Evolutionary conservation across 768 basidiomycete genomes (phyloP), one percentile per base, ranked within the genome.

Genomic region (Boletus subparvulus): DNA sequence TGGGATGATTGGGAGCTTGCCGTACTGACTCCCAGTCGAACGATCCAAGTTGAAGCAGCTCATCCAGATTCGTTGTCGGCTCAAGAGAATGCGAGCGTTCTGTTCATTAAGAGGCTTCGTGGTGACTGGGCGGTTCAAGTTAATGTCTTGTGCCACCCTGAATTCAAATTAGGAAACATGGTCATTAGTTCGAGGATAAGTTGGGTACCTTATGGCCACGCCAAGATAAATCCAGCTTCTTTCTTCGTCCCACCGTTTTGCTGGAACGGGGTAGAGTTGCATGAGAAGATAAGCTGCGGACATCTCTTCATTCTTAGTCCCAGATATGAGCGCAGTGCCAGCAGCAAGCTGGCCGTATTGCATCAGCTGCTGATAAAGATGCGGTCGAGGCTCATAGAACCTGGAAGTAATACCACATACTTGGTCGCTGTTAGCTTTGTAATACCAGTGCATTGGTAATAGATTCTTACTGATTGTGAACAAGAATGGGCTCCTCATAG

Each of bases 1-100:
- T 58, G 78, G 78, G 68, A 97, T 86, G 44, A 90, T 91, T 17
- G 90, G 85, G 0, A 85, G 82, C 73, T 93, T 93, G 53, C 94
- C 94, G 72, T 95, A 93, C 70, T 94, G 88, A 17, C 86, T 87
- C 5, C 90, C 86, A 9, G 90, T 88, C 6, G 92, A 94, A 24
- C 92, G 86, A 70, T 98, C 94, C 41, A 96, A 75, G 71, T 94
- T 92, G 74, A 88, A 92, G 72, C 92, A 94, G 67, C 87, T 90
- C 55, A 96, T 74, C 94, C 94, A 98, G 7, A 90, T 82, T 21
- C 94, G 84, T 50, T 92, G 92, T 41, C 94, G 86, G 67, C 94
- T 96, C 53, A 94, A 82, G 73, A 94, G 83, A 74, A 94, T 90
- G 40, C 94, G 83, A 8, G 88, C 88, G 56, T 90, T 87, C 54